Base-by-base conservation (phyloP, 176 grass and related monocot genomes). In the Echinochloa phyllopogon region DNA sequence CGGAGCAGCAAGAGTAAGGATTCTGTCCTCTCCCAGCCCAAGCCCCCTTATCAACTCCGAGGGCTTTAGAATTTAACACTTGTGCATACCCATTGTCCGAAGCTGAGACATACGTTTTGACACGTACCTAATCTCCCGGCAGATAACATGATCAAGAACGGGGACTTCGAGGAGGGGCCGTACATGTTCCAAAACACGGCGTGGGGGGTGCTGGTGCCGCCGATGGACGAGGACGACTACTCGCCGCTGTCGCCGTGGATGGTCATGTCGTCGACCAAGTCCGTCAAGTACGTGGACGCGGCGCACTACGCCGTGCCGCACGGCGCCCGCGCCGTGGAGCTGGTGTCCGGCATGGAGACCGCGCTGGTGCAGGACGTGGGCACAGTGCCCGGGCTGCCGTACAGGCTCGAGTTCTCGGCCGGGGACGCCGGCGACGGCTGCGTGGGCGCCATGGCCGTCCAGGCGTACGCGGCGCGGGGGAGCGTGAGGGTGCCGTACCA, bases 101-200 rank as follows among this genome's bases (percentile, higher is more conserved):
- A 33, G 29, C 29, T 33, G 29, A 2, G 29, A 33, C 29, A 33
- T 2, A 33, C 29, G 29, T 33, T 33, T 33, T 33, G 29, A 33
- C 2, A 33, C 29, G 2, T 2, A 33, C 29, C 29, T 33, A 33
- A 33, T 33, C 29, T 53, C 29, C 11, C 1, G 2, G 36, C 76
- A 91, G 89, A 70, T 10, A 89, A 94, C 78, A 4, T 94, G 44
- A 50, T 94, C 18, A 85, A 59, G 85, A 94, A 94, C 10, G 87
- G 87, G 4, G 92, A 87, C 78, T 89, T 94, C 20, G 92, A 94
- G 87, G 87, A 94, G 5, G 92, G 92, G 0, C 89, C 92, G 29
- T 89, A 83, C 85, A 79, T 94, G 14, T 61, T 87, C 44, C 74
- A 84, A n/a, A 77, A 72, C 72, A 73, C 87, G 6, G 8, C 78